These are phyloP conservation scores for Nephelium lappaceum DNA, from an alignment of 345 rosid species.

Conservation along the genomic window DNA sequence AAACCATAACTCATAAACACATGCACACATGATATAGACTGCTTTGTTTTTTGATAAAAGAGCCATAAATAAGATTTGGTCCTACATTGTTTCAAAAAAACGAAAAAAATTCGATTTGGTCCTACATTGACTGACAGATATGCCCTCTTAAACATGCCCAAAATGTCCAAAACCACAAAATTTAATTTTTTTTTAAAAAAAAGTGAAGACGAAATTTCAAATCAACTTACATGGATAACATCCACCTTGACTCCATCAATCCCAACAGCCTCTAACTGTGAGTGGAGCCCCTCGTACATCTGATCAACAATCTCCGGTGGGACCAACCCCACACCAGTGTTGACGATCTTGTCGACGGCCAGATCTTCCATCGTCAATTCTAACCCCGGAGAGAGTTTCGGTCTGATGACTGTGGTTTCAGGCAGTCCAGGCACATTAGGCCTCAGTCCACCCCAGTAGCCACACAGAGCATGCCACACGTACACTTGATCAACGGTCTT, in stretches of 20 bases:
- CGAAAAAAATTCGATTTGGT: too few relatives aligned
- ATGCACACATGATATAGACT: too few relatives aligned
- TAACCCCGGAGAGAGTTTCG: slow-evolving; percentile 74
- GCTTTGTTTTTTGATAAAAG: too few relatives aligned
- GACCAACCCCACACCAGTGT: slow-evolving; percentile 67
- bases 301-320: slow-evolving; percentile 69
- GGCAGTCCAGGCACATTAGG: slow-evolving; percentile 76
- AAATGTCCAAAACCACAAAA: background rate
- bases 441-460: slow-evolving; percentile 95
- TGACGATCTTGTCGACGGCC: slow-evolving; percentile 88
- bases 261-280: slow-evolving; percentile 67
- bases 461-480: slow-evolving; percentile 96
- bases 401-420: slow-evolving; percentile 40
- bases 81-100: too few relatives aligned
- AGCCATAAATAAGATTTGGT: slow-evolving; percentile 6
- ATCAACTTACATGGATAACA: slow-evolving; percentile 84
- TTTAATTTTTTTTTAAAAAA: background rate
- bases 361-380: slow-evolving; percentile 83
- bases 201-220: background rate
- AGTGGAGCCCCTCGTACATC: slow-evolving; percentile 84
- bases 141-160: background rate
- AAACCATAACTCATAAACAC: background rate
- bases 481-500: slow-evolving; percentile 73
- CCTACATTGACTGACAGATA: background rate
- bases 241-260: slow-evolving; percentile 98